Percentiles rank a stretch among this genome's conserved stretches.
Evolutionary conservation across 805 yeast species (phyloP).

Genomic region (Myxozyma geophila): DNA sequence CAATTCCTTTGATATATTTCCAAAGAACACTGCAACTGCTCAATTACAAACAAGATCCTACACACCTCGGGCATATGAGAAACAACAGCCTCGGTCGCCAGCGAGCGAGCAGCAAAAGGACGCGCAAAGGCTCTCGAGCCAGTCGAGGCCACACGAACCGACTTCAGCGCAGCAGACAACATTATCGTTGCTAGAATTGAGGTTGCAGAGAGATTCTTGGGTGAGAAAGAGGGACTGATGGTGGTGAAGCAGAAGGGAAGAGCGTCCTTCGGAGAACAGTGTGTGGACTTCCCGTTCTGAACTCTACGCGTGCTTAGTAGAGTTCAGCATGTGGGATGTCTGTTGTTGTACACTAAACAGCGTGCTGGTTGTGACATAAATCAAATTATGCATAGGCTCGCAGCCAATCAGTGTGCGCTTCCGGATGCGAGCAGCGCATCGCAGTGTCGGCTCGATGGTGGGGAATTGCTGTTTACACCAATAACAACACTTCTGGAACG

Average conservation of each 20-base stretch:
- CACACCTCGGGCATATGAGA: slow-evolving; percentile 30
- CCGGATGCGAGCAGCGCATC: background rate
- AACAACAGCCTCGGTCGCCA: slow-evolving; percentile 27
- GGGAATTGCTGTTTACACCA: background rate
- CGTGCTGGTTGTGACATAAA: background rate
- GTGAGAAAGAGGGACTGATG: background rate
- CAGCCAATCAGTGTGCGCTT: slow-evolving; percentile 13
- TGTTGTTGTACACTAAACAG: background rate
- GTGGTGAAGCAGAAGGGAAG: background rate
- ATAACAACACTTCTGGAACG: no score
- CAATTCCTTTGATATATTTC: no score
- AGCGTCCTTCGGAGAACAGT: background rate
- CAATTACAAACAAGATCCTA: background rate
- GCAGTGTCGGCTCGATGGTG: slow-evolving; percentile 20
- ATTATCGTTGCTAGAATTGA: slow-evolving; percentile 4
- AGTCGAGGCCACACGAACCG: slow-evolving; percentile 25
- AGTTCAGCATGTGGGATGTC: slow-evolving; percentile 13
- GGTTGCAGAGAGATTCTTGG: background rate
- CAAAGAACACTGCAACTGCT: no score
- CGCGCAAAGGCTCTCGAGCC: slow-evolving; percentile 25
- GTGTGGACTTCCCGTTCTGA: slow-evolving; percentile 8
- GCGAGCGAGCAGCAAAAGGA: slow-evolving; percentile 29
- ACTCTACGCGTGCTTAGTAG: slow-evolving; percentile 12
- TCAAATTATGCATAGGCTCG: background rate
- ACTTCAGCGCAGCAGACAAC: slow-evolving; percentile 21